Base-by-base conservation (phyloP, 106 monocot genomes). In the Dioscorea zingiberensis region DNA sequence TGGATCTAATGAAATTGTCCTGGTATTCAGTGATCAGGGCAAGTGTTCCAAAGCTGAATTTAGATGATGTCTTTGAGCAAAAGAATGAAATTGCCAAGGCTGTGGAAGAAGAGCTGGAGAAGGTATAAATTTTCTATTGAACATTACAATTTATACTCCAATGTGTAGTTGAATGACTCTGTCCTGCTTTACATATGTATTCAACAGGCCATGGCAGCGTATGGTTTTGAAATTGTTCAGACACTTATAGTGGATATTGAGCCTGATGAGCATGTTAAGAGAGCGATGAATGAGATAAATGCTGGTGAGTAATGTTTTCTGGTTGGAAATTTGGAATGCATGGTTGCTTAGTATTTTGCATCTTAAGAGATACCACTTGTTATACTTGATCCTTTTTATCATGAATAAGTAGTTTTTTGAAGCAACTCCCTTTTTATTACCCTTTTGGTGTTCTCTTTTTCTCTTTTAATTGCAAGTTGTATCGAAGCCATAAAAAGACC, bases 211-310 rank as follows among this genome's bases (percentile, higher is more conserved):
- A 94, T 94, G 93, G 86, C 89, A 13, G 74, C 71, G 49, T 89
- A 94, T 72, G 89, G 93, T 15, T 94, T 76, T 60, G 77, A 89
- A 71, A 89, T 94, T 54, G 89, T 89, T 15, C 93, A 94, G 64
- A 86, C 93, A 48, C 93, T 94, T 10, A 89, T 94, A 55, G 78
- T 94, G 11, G 93, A 94, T 70, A 94, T 89, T 28, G 84, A 81
- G 68, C 93, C 93, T 38, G 93, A 94, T 66, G 81, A 66, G 23
- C 78, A 65, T 69, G 93, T 94, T 23, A 86, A 89, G 76, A 69
- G 67, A 44, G 85, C 93, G n/a, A 94, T 94, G 89, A 94, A 94
- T 67, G 89, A 89, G 69, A 94, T 86, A 18, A 86, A 86, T 78
- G 75, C 86, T 48, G 83, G 81, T 55, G 59, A 74, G 51, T 64